These are phyloP conservation scores for Aspergillus carlsbadensis DNA, from an alignment of 495 filamentous ascomycete genomes.

Conservation along the genomic window DNA sequence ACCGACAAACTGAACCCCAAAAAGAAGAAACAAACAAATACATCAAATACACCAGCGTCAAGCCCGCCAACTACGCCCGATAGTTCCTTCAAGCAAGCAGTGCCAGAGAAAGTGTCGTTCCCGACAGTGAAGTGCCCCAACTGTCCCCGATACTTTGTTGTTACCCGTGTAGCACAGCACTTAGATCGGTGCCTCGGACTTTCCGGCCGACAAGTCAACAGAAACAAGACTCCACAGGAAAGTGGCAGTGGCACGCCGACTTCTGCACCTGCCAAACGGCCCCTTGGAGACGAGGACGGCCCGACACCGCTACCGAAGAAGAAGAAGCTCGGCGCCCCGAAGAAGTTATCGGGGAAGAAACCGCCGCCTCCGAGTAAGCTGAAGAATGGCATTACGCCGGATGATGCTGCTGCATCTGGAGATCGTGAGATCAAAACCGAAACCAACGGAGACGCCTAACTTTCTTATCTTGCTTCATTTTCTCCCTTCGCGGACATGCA, in stretches of 20 bases:
- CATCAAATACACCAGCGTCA: constrained; percentile 55
- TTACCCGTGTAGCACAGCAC: constrained; percentile 67
- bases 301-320: constrained; percentile 43
- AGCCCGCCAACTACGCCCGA: constrained; percentile 44
- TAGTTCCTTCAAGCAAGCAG: constrained; percentile 35
- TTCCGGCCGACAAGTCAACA: constrained; percentile 64
- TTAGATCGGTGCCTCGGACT: constrained; percentile 80
- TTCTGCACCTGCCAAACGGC: constrained; percentile 39
- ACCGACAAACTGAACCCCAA: constrained; percentile 57
- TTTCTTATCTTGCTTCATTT: background rate
- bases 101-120: constrained; percentile 58
- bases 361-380: constrained; percentile 44
- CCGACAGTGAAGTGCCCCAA: constrained; percentile 71
- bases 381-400: constrained; percentile 35
- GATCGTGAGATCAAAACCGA: constrained; percentile 28
- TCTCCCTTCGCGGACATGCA: constrained; percentile 8
- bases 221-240: constrained; percentile 46
- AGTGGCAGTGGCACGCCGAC: constrained; percentile 36
- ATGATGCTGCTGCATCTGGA: constrained; percentile 15
- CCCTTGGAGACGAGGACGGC: constrained; percentile 38
- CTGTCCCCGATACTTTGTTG: constrained; percentile 59
- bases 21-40: constrained; percentile 45
- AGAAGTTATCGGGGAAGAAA: constrained; percentile 41
- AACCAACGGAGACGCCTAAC: constrained; percentile 23
- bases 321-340: constrained; percentile 43